These are phyloP conservation scores for Boletus patriciae DNA, from an alignment of 768 basidiomycete genomes.

Conservation along the genomic window DNA sequence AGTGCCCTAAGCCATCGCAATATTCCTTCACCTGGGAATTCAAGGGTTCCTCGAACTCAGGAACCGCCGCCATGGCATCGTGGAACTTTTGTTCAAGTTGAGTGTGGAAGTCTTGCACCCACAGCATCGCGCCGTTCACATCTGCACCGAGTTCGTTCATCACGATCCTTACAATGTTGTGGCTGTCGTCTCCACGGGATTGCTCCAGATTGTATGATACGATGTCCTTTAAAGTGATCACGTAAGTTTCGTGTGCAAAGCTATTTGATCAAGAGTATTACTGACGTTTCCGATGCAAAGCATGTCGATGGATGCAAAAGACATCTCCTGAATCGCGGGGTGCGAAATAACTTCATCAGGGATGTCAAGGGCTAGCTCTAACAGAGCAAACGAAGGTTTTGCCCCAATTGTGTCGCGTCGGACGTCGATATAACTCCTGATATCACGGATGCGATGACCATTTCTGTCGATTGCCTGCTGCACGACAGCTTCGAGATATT, in stretches of 20 bases:
- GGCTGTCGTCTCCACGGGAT: constrained; percentile 22
- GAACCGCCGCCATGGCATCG: constrained; percentile 24
- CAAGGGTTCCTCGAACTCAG: constrained; percentile 42
- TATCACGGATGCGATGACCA: constrained; percentile 29
- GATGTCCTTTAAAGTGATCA: constrained; percentile 22
- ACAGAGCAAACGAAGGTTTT: neutral
- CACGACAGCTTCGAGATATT: neutral
- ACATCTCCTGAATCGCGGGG: constrained; percentile 36
- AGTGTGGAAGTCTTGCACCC: constrained; percentile 12
- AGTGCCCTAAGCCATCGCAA: constrained; percentile 49
- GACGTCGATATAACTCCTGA: constrained; percentile 43
- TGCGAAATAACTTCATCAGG: constrained; percentile 43
- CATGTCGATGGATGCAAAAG: constrained; percentile 32
- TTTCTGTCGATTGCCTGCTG: constrained; percentile 8
- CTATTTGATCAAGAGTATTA: neutral
- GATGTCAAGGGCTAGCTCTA: constrained; percentile 34
- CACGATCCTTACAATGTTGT: constrained; percentile 50
- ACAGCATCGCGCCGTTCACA: constrained; percentile 16
- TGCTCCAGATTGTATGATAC: constrained; percentile 37
- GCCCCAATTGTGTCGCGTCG: constrained; percentile 36
- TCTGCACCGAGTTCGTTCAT: constrained; percentile 40
- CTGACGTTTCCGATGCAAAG: constrained; percentile 39
- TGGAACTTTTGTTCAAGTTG: constrained; percentile 7
- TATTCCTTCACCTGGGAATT: constrained; percentile 46
- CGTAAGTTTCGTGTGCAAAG: neutral